Percentiles rank a stretch among this genome's conserved stretches.
phyloP scores from a whole-genome alignment of 2,329 filamentous ascomycete species.

The Talaromyces amestolkiae region DNA sequence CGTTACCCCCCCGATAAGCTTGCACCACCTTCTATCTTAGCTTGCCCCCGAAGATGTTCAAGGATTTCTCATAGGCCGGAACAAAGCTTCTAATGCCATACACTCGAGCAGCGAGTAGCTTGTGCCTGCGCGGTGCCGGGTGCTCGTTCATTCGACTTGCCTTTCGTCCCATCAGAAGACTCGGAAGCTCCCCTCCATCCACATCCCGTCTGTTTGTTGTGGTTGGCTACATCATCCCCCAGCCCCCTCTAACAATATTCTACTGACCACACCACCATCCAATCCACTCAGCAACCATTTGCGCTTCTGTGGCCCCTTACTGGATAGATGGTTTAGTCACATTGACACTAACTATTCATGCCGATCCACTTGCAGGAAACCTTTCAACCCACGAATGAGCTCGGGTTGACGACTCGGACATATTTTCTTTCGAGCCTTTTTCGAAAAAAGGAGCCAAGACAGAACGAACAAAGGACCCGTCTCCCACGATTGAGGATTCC shows the following conservation, averaged over 20 bases:
- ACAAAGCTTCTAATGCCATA: slow-evolving; percentile 2
- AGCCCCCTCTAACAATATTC: slow-evolving; percentile 12
- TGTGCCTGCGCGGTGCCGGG: slow-evolving; percentile 30
- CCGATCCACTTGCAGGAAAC: slow-evolving; percentile 12
- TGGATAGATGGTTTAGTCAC: slow-evolving; percentile 11
- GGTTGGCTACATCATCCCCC: slow-evolving; percentile 18
- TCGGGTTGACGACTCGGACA: slow-evolving; percentile 11
- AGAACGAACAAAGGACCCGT: background rate
- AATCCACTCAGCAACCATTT: slow-evolving; percentile 1
- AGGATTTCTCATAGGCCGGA: background rate
- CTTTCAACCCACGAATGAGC: slow-evolving; percentile 15
- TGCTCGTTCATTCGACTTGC: background rate
- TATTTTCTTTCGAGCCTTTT: slow-evolving; percentile 4
- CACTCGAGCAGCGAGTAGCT: slow-evolving; percentile 23
- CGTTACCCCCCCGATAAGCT: background rate
- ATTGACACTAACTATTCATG: slow-evolving; percentile 15
- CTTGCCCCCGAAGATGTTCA: background rate
- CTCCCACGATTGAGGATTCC: background rate
- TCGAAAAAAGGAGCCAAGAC: background rate
- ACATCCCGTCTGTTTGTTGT: slow-evolving; percentile 17
- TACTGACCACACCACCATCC: slow-evolving; percentile 9
- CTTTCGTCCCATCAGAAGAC: slow-evolving; percentile 16
- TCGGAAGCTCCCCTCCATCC: slow-evolving; percentile 17
- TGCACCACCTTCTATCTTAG: slow-evolving; percentile 2
- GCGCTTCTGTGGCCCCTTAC: slow-evolving; percentile 8